Evolutionary conservation across 2,329 filamentous ascomycete species (phyloP), one percentile per base, ranked within the genome.

Genomic region (Arthrobotrys iridis): DNA sequence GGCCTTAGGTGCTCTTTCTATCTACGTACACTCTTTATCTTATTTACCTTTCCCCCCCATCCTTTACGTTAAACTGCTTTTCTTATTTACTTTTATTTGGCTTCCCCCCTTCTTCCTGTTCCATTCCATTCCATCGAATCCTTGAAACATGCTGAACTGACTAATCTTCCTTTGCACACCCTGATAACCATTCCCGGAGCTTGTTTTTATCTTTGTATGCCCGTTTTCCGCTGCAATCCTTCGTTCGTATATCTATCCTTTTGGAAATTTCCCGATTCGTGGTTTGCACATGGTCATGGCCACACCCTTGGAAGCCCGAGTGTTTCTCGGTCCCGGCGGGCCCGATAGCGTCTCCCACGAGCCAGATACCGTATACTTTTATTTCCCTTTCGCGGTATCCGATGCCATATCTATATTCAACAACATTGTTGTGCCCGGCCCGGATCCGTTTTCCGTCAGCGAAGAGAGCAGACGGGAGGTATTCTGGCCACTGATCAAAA

Each of bases 301-400:
- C 37, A 13, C 37, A 3, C 35, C 55, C 35, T 70, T 55, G 30
- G 65, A 70, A 40, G 30, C 65, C 18, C 55, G 65, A 40, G 65
- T 70, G 15, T 70, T 70, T 15, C 46, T 70, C 18, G 65, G 65
- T 37, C 64, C 64, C 24, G 65, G 65, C 18, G 65, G 65, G n/a
- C 65, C 55, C 35, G 45, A 45, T 28, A 35, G n/a, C n/a, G 26
- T 37, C 26, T 18, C 55, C n/a, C 65, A 62, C 28, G 52, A 59
- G 15, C 24, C 37, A 22, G 40, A 46, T n/a, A 55, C 65, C n/a
- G 10, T 52, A 26, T 70, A 30, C 15, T 52, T 70, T 35, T 70
- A 70, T 18, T 70, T 70, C 35, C 65, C 65, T 22, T 70, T 70
- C 43, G 65, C 59, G n/a, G 65, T 70, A 20, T 70, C 65, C 11